A percentile compares a stretch with the other conserved stretches of the same genome.
Evolutionary conservation across 352 stramenopile species (phyloP).

Genomic region (Blastocystis sp.): DNA sequence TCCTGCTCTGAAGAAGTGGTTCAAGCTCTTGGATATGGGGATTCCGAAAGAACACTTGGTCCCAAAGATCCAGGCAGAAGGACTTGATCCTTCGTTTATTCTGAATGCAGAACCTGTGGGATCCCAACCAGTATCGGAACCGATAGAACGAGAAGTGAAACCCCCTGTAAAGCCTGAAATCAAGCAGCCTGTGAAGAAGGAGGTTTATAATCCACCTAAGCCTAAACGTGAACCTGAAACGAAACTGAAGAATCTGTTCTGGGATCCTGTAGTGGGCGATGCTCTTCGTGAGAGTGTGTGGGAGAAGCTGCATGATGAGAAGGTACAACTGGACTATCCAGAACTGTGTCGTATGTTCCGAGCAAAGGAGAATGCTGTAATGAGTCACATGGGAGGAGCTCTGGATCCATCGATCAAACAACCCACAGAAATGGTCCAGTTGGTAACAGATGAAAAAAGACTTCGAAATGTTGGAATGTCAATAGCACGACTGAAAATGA

Average conservation of each 20-base stretch:
- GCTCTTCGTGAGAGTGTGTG: constrained; percentile 9
- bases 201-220: background rate
- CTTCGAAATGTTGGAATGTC: constrained; percentile 66
- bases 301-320: background rate
- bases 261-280: constrained; percentile 19
- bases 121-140: background rate
- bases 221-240: background rate
- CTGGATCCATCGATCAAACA: background rate
- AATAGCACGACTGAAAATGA: constrained; percentile 14
- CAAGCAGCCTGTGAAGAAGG: background rate
- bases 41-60: constrained; percentile 33
- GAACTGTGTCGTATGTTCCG: background rate
- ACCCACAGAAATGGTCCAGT: background rate
- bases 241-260: constrained; percentile 39
- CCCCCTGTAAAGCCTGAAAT: background rate
- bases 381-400: background rate
- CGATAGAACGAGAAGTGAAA: background rate
- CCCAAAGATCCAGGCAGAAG: constrained; percentile 21
- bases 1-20: constrained; percentile 33
- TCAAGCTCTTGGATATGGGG: constrained; percentile 20
- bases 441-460: constrained; percentile 27
- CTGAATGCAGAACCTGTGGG: background rate
- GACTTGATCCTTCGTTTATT: constrained; percentile 41
- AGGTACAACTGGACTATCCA: background rate
- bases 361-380: constrained; percentile 39